Base-by-base conservation (phyloP, 2,329 filamentous ascomycete species). In the Plectosphaerella plurivora region DNA sequence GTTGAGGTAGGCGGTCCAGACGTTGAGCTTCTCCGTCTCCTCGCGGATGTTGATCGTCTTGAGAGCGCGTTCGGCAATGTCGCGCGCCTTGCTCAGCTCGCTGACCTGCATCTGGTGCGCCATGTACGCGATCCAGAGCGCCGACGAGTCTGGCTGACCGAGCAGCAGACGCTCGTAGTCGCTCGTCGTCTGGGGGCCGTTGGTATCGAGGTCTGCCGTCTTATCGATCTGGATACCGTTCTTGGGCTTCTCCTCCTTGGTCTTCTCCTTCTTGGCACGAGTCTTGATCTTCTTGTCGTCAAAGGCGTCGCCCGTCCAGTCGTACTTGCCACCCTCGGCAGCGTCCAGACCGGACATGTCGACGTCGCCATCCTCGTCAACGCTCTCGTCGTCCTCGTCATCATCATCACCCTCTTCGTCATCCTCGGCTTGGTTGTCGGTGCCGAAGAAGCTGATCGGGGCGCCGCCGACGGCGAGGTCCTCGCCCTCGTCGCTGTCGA, bases 111-210 rank as follows among this genome's bases (percentile, higher is more conserved):
- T 86, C 71, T 97, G 91, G 80, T 96, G 96, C n/a, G 92, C 91
- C 91, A 99, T 97, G 73, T 99, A 99, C 59, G 90, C 83, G 51
- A 97, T 89, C 94, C 94, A 99, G 25, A 97, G 81, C 56, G 87
- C 78, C 1, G 93, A 95, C n/a, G 89, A 93, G 72, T 97, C 91
- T 3, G 94, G 91, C 66, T 96, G 89, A 52, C 91, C 90, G 20
- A 99, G 83, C 42, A 99, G 82, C 22, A 97, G 84, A 60, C 94
- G 87, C 73, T 99, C 95, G 68, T 91, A 99, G 70, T 99, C 95
- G 57, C 88, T 89, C 15, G 89, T 82, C 1, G 90, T 93, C 66
- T 95, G 91, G 2, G 94, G 94, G 0, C 93, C 93, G 60, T 92
- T 84, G 46, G 82, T 84, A 67, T 97, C 91, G 11, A 99, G 82